phyloP scores from a whole-genome alignment of 2,329 filamentous ascomycete species.

The Pseudopithomyces chartarum region DNA sequence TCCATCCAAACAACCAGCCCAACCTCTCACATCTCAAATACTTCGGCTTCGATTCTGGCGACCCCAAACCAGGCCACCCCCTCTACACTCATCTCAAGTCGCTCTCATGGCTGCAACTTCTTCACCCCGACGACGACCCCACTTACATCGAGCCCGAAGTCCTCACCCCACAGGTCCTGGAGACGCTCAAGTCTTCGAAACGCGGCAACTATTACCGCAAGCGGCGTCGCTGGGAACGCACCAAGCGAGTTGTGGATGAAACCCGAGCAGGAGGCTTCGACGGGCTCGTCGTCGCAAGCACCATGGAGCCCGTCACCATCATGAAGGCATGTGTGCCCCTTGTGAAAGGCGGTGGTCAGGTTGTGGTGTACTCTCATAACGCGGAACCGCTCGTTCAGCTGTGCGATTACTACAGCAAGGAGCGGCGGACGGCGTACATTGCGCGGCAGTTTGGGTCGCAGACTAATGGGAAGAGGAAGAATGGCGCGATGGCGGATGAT shows the following conservation, averaged over 20 bases:
- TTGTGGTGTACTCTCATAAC: conserved; percentile 83
- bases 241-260: conserved; percentile 73
- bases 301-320: conserved; percentile 80
- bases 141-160: conserved; percentile 72
- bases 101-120: conserved; percentile 89
- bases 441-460: conserved; percentile 30
- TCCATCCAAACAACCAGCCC: conserved; percentile 83
- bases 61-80: conserved; percentile 70
- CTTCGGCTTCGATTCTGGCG: conserved; percentile 79
- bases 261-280: conserved; percentile 78
- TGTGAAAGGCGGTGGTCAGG: conserved; percentile 78
- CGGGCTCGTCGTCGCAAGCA: conserved; percentile 79
- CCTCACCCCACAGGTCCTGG: conserved; percentile 65
- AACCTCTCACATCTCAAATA: conserved; percentile 88
- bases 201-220: conserved; percentile 89
- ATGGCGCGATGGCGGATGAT: conserved; percentile 23
- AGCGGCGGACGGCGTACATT: conserved; percentile 72
- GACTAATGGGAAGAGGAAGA: conserved; percentile 22
- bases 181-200: conserved; percentile 78
- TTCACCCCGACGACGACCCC: conserved; percentile 75
- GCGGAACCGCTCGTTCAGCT: conserved; percentile 79
- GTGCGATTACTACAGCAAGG: conserved; percentile 83
- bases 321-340: conserved; percentile 78
- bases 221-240: conserved; percentile 77
- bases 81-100: conserved; percentile 80